Evolutionary conservation across 768 basidiomycete species (phyloP).

Genomic region (Suillus brevipes): DNA sequence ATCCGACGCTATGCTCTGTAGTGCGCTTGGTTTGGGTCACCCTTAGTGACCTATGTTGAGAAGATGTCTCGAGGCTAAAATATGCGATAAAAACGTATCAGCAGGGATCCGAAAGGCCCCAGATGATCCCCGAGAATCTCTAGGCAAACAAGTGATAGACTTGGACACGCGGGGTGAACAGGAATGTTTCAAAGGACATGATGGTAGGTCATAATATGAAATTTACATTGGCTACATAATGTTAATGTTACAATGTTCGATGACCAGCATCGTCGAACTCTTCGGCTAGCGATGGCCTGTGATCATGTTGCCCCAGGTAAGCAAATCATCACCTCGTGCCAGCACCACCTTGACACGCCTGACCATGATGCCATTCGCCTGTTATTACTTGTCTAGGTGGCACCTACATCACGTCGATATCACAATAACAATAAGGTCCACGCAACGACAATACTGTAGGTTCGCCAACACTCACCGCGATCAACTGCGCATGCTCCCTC

Average conservation of each 20-base stretch:
- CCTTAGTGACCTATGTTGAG: rapidly evolving
- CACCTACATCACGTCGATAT: slow-evolving; percentile 17
- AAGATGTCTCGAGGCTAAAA: too few species aligned
- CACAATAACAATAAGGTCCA: slow-evolving; percentile 6
- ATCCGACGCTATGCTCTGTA: too few species aligned
- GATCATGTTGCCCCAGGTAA: slow-evolving; percentile 11
- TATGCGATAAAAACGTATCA: too few species aligned
- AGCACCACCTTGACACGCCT: slow-evolving; percentile 22
- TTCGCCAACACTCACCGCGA: slow-evolving; percentile 17
- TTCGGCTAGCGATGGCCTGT: background rate
- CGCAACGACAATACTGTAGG: background rate
- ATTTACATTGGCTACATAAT: background rate
- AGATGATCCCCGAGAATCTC: too few species aligned
- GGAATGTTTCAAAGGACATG: background rate
- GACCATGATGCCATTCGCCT: slow-evolving; percentile 1
- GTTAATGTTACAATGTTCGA: background rate
- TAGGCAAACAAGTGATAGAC: too few species aligned
- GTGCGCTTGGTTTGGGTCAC: too few species aligned
- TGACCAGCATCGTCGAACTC: background rate
- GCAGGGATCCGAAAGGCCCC: too few species aligned
- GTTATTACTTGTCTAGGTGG: slow-evolving; percentile 21
- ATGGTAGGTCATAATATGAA: background rate
- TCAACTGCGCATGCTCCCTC: slow-evolving; percentile 22
- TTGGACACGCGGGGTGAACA: background rate
- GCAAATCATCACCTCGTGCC: slow-evolving; percentile 3